Conservation (phyloP, 192 early-diverging fungal species). For the Umbelopsis sp. region DNA sequence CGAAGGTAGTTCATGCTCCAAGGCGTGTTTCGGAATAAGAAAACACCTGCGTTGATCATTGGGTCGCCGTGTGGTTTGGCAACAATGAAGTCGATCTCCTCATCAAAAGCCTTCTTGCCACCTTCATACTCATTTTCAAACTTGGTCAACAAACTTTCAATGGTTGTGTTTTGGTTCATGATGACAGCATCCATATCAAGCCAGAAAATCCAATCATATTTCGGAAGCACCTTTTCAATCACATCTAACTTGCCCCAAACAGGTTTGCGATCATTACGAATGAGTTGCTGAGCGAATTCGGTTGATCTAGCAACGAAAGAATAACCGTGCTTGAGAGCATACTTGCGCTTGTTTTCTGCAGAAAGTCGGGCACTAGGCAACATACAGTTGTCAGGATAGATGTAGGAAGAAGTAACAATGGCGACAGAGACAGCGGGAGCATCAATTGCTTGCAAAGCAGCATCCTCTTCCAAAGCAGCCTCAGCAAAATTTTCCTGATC, state of each 20-base stretch:
- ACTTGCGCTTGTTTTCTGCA: conserved; percentile 56
- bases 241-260: conserved; percentile 65
- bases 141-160: conserved; percentile 45
- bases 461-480: not conserved
- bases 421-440: conserved; percentile 36
- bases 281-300: conserved; percentile 57
- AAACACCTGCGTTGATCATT: conserved; percentile 64
- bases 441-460: no score
- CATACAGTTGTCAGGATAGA: conserved; percentile 60
- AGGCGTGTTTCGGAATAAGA: conserved; percentile 59
- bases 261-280: conserved; percentile 44
- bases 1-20: conserved; percentile 53
- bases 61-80: conserved; percentile 46
- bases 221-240: conserved; percentile 56
- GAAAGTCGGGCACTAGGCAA: conserved; percentile 45
- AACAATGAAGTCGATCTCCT: conserved; percentile 51
- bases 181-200: conserved; percentile 66
- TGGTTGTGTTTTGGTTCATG: conserved; percentile 43
- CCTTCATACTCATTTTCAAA: conserved; percentile 35
- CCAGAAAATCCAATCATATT: conserved; percentile 67
- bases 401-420: conserved; percentile 56
- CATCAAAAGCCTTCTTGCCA: conserved; percentile 31
- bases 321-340: conserved; percentile 54
- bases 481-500: not conserved
- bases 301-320: conserved; percentile 56